Evolutionary conservation across 495 filamentous ascomycete species (phyloP).

Genomic region (Aspergillus biplanus): DNA sequence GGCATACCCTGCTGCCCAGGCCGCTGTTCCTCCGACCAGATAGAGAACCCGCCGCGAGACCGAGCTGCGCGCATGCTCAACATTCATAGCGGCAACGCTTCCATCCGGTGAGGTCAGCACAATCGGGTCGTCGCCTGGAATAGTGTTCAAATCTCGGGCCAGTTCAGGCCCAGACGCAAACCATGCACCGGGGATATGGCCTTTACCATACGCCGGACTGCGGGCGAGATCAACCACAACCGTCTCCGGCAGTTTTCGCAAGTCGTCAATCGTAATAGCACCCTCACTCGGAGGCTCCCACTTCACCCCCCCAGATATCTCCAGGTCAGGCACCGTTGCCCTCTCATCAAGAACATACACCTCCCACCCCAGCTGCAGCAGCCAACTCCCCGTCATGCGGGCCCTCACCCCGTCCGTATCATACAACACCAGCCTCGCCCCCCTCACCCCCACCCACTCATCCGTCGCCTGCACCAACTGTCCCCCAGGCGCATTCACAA

Average conservation of each 20-base stretch:
- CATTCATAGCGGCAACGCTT: not conserved
- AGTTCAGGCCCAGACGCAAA: slow-evolving; percentile 7
- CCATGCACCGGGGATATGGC: slow-evolving; percentile 3
- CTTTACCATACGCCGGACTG: not conserved
- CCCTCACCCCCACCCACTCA: slow-evolving; percentile 2
- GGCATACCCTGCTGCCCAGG: not conserved
- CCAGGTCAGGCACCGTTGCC: not conserved
- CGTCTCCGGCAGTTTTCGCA: not conserved
- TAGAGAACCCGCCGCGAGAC: not conserved
- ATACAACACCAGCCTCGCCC: slow-evolving; percentile 1
- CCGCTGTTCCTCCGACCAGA: not conserved
- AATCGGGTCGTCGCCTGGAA: not conserved
- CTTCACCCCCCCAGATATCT: not conserved
- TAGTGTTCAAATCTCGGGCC: not conserved
- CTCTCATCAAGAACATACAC: slow-evolving; percentile 1
- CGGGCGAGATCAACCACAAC: not conserved
- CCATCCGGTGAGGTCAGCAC: not conserved
- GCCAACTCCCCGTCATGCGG: slow-evolving; percentile 5
- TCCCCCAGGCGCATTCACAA: not conserved
- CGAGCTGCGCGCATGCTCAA: not conserved
- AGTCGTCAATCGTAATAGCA: not conserved
- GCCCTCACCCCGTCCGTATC: slow-evolving; percentile 6
- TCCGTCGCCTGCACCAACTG: slow-evolving; percentile 5
- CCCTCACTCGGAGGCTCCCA: not conserved
- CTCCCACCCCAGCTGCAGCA: slow-evolving; percentile 3